Evolutionary conservation across 352 stramenopile genomes (phyloP), one percentile per base, ranked within the genome.

Genomic region (Peronospora farinosa): DNA sequence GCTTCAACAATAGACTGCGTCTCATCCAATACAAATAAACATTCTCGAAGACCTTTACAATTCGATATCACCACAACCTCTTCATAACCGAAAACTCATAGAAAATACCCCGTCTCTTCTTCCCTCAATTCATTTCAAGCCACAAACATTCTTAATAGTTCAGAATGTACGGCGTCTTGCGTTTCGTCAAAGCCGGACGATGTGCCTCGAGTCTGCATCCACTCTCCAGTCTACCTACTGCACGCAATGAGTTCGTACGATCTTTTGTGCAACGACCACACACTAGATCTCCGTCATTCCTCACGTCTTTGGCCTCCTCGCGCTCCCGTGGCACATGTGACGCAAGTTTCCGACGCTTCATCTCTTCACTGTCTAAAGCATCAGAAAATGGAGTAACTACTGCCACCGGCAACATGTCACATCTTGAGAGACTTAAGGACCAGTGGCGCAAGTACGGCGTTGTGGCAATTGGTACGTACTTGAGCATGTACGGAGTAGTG

Each of bases 391-490:
- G 47, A 8, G 43, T n/a, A 7, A 36, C 32, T 46, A 32, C 44
- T 38, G 40, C 33, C 10, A 40, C 40, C 1, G 38, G 58, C 3
- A 32, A 47, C 30, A 67, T 71, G 63, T 67, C 60, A 21, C 68
- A 75, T 37, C 56, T 81, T 19, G 70, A 60, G 25, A 70, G 77
- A 11, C 63, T 92, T 13, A 89, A 88, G 53, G 78, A 89, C 17
- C 61, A 91, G 42, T 93, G 82, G 82, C 72, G 69, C 46, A 84
- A 91, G 61, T 93, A 91, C 51, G 82, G 82, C 51, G 60, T 86
- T 23, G 78, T 93, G 37, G 79, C 79, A 2, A 84, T 93, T 36
- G 82, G 76, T 52, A 93, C 82, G 40, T 93, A 93, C 57, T 60
- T 93, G 16, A 67, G 62, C 7, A 76, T 93, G 66, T 93, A 93